These are phyloP conservation scores for Cytidiella melzeri DNA, from an alignment of 768 basidiomycete genomes.

Conservation along the genomic window DNA sequence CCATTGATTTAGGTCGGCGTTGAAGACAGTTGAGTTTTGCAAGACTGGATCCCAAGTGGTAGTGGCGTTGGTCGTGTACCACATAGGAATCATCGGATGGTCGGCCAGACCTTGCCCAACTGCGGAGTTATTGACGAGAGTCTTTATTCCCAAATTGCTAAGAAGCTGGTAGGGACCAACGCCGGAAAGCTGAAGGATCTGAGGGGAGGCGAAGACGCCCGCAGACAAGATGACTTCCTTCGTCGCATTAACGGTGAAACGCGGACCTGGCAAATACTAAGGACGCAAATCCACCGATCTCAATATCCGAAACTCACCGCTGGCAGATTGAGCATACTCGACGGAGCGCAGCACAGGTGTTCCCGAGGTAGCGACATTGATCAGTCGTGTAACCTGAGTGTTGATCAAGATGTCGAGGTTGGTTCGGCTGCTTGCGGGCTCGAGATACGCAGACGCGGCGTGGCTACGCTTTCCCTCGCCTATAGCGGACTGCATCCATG, in stretches of 20 bases:
- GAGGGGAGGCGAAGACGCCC: slow-evolving; percentile 25
- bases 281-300: no score
- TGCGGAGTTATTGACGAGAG: slow-evolving; percentile 23
- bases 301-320: background rate
- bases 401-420: slow-evolving; percentile 19
- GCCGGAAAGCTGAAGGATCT: slow-evolving; percentile 16
- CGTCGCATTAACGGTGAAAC: slow-evolving; percentile 14
- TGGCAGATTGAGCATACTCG: slow-evolving; percentile 2
- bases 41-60: slow-evolving; percentile 8
- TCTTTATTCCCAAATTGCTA: slow-evolving; percentile 15
- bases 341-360: slow-evolving; percentile 1
- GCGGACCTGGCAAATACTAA: no score
- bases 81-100: slow-evolving; percentile 11
- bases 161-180: slow-evolving; percentile 8
- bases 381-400: slow-evolving; percentile 10
- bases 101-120: slow-evolving; percentile 20
- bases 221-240: slow-evolving; percentile 20
- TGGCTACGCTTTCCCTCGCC: slow-evolving; percentile 15
- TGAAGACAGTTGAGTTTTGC: slow-evolving; percentile 10
- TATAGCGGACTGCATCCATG: slow-evolving; percentile 11
- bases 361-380: background rate
- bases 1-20: slow-evolving; percentile 19
- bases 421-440: slow-evolving; percentile 8
- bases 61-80: background rate
- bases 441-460: slow-evolving; percentile 16